Percentiles rank a stretch among this genome's conserved stretches.
These are phyloP conservation scores for Orobanche coerulescens DNA, from an alignment of 257 asterid genomes.

Conservation along the genomic window DNA sequence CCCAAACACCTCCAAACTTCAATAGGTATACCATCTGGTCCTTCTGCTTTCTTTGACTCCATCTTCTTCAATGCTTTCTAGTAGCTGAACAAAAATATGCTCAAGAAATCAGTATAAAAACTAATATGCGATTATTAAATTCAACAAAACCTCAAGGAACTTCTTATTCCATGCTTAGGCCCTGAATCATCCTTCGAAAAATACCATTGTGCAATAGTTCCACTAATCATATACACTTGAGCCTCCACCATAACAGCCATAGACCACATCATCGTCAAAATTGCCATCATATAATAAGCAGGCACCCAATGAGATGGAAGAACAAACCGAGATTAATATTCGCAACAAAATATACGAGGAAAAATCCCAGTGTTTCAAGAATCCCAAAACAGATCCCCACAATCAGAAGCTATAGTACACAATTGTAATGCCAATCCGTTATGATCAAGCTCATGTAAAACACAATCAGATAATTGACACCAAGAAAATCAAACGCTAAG, in stretches of 20 bases:
- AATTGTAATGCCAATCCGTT: not conserved
- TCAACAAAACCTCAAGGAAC: constrained; percentile 63
- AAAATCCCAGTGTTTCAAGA: not conserved
- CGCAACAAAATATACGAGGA: not conserved
- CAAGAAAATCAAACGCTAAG: no score
- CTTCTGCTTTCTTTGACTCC: no score
- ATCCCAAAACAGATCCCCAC: constrained; percentile 1
- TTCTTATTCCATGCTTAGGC: constrained; percentile 70
- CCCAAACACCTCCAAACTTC: no score
- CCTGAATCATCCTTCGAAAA: constrained; percentile 63
- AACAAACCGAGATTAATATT: no score
- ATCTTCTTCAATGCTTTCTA: no score
- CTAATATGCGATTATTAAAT: not conserved
- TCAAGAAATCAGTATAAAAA: constrained; percentile 8
- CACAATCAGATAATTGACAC: constrained; percentile 4
- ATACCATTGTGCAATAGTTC: constrained; percentile 90
- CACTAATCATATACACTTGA: constrained; percentile 86
- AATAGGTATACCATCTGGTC: no score
- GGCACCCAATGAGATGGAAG: constrained; percentile 96
- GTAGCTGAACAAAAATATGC: no score
- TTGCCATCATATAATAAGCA: constrained; percentile 69
- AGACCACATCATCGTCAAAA: constrained; percentile 93
- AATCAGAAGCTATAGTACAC: constrained; percentile 11
- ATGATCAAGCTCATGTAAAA: constrained; percentile 22
- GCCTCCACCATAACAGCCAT: constrained; percentile 83